These are phyloP conservation scores for Hypomyces rosellus DNA, from an alignment of 2,329 filamentous ascomycete species.

Conservation along the genomic window DNA sequence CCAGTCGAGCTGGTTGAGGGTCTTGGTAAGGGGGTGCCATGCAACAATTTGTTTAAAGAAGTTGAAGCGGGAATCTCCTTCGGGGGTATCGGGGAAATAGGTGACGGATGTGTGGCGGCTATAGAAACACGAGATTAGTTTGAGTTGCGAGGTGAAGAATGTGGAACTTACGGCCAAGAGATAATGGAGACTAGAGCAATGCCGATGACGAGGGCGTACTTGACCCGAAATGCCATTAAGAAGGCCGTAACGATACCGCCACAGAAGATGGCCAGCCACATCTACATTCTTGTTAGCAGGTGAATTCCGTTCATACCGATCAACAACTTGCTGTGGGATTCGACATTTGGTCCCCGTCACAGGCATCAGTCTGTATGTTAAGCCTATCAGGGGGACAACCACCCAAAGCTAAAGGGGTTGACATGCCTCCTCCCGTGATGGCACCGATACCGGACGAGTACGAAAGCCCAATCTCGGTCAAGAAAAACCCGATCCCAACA, in stretches of 20 bases:
- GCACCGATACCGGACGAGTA: constrained; percentile 79
- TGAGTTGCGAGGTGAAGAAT: background rate
- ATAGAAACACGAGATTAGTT: constrained; percentile 11
- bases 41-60: constrained; percentile 69
- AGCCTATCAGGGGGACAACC: constrained; percentile 60
- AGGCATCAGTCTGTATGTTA: constrained; percentile 41
- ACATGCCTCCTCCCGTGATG: constrained; percentile 59
- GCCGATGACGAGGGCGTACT: constrained; percentile 67
- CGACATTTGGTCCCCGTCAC: constrained; percentile 60
- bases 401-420: constrained; percentile 69
- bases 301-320: background rate
- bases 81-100: constrained; percentile 61
- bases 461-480: constrained; percentile 60
- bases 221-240: constrained; percentile 72
- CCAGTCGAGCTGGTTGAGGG: constrained; percentile 62
- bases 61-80: constrained; percentile 59
- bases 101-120: constrained; percentile 62
- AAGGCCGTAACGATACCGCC: constrained; percentile 74
- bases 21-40: constrained; percentile 63
- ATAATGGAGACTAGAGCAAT: constrained; percentile 66
- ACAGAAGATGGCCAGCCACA: constrained; percentile 82
- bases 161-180: constrained; percentile 60
- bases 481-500: constrained; percentile 58
- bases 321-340: constrained; percentile 57
- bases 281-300: constrained; percentile 31